Percentiles rank a stretch among this genome's conserved stretches.
Evolutionary conservation across 192 early-diverging fungal species (phyloP).

Genomic region (Allomyces javanicus): DNA sequence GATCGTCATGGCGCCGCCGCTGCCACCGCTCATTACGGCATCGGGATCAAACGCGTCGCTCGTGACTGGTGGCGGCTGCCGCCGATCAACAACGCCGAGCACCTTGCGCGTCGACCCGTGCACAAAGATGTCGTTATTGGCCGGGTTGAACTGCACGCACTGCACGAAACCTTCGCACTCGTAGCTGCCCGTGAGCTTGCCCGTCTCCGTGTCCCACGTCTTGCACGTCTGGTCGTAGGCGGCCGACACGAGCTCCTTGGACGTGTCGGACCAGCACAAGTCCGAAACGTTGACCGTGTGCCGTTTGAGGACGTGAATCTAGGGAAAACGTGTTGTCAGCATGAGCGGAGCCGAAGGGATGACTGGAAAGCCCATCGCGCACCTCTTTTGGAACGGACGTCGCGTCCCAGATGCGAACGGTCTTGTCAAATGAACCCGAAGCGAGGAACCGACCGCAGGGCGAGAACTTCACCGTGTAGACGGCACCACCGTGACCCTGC

Average conservation of each 20-base stretch:
- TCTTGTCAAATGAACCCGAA: conserved; percentile 87
- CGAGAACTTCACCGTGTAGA: conserved; percentile 79
- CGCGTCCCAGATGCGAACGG: conserved; percentile 76
- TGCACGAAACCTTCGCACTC: conserved; percentile 69
- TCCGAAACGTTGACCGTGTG: conserved; percentile 63
- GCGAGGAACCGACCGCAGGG: conserved; percentile 59
- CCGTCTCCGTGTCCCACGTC: conserved; percentile 52
- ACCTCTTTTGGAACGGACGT: conserved; percentile 45
- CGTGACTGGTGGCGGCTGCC: conserved; percentile 8
- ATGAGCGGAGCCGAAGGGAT: no score
- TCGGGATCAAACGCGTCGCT: no score
- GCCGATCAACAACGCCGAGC: conserved; percentile 44
- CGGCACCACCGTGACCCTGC: conserved; percentile 70
- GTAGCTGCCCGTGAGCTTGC: conserved; percentile 36
- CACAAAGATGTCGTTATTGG: conserved; percentile 57
- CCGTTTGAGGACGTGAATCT: conserved; percentile 45
- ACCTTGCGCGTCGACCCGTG: conserved; percentile 56
- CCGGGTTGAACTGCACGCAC: conserved; percentile 53
- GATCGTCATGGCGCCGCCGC: conserved; percentile 14
- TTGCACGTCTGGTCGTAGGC: conserved; percentile 65
- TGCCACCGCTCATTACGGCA: conserved; percentile 1
- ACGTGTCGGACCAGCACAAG: conserved; percentile 53
- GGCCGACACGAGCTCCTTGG: conserved; percentile 43
- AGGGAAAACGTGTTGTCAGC: not conserved
- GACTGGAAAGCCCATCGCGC: not conserved